phyloP scores from a whole-genome alignment of 1,284 basidiomycete genomes.

The Tilletiopsis washingtonensis region DNA sequence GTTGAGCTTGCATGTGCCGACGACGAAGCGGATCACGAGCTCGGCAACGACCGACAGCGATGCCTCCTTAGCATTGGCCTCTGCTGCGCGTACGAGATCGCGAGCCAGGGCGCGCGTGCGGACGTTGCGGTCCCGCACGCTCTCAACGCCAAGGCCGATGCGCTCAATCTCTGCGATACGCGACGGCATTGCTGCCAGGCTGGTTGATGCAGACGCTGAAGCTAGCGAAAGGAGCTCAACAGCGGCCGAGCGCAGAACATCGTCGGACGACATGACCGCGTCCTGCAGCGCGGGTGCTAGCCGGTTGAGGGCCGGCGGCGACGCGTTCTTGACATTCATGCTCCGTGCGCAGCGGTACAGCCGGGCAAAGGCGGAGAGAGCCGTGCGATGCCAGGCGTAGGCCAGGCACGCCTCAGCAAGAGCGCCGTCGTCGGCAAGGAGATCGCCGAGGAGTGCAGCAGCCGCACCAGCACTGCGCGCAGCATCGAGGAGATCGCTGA shows the following conservation, averaged over 20 bases:
- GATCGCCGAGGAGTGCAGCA: no score
- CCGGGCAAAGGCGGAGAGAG: not conserved
- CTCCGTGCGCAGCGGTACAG: not conserved
- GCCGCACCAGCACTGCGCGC: no score
- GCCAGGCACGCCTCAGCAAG: no score
- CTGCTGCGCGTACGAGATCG: conserved; percentile 13
- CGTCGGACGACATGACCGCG: conserved; percentile 27
- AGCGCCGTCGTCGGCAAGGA: no score
- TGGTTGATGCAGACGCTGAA: not conserved
- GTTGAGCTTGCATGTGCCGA: conserved; percentile 43
- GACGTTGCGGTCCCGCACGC: conserved; percentile 40
- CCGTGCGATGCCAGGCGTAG: conserved; percentile 1
- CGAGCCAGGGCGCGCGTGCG: conserved; percentile 34
- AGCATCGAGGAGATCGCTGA: no score
- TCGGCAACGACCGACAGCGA: conserved; percentile 9
- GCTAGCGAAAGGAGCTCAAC: conserved; percentile 19
- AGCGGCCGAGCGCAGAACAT: conserved; percentile 20
- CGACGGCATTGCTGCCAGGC: conserved; percentile 5
- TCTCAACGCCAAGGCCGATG: conserved; percentile 24
- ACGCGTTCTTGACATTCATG: not conserved
- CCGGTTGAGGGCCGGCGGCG: no score
- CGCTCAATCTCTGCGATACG: conserved; percentile 32
- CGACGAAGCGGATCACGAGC: conserved; percentile 26
- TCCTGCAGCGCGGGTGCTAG: conserved; percentile 11
- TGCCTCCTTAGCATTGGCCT: conserved; percentile 6